These are phyloP conservation scores for Ceratorhiza oryzae-sativae DNA, from an alignment of 1,284 basidiomycete species.

Conservation along the genomic window DNA sequence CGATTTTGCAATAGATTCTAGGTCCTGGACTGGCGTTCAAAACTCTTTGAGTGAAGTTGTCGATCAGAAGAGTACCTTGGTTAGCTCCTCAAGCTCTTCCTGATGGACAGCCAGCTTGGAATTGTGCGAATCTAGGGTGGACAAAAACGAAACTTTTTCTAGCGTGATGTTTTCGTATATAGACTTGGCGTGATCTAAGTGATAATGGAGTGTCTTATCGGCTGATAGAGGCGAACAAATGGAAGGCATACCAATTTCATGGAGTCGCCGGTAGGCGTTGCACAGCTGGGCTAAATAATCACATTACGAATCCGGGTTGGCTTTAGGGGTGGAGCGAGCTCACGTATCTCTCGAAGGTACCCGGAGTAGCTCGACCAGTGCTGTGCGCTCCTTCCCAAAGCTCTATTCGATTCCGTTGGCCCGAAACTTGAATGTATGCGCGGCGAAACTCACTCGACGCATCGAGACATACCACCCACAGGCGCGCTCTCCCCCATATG, in stretches of 20 bases:
- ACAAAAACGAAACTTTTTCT: constrained; percentile 26
- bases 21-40: not conserved
- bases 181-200: constrained; percentile 36
- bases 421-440: constrained; percentile 27
- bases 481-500: not conserved
- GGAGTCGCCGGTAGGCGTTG: constrained; percentile 34
- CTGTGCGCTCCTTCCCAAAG: constrained; percentile 35
- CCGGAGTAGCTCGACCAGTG: constrained; percentile 41
- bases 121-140: constrained; percentile 5
- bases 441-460: constrained; percentile 22
- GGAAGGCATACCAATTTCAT: constrained; percentile 36
- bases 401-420: constrained; percentile 5
- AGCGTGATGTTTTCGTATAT: constrained; percentile 38
- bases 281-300: constrained; percentile 34
- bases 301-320: not conserved
- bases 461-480: constrained; percentile 1
- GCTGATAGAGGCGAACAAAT: not conserved
- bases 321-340: not conserved
- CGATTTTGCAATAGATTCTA: not conserved
- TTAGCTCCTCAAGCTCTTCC: not conserved
- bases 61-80: constrained; percentile 10
- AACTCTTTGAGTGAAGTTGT: not conserved
- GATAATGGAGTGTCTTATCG: not conserved
- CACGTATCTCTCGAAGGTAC: constrained; percentile 40
- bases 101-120: constrained; percentile 1